Percentiles rank a stretch among this genome's conserved stretches.
Conservation (phyloP, 2,329 filamentous ascomycete genomes). For the Pseudogymnoascus sp. region DNA sequence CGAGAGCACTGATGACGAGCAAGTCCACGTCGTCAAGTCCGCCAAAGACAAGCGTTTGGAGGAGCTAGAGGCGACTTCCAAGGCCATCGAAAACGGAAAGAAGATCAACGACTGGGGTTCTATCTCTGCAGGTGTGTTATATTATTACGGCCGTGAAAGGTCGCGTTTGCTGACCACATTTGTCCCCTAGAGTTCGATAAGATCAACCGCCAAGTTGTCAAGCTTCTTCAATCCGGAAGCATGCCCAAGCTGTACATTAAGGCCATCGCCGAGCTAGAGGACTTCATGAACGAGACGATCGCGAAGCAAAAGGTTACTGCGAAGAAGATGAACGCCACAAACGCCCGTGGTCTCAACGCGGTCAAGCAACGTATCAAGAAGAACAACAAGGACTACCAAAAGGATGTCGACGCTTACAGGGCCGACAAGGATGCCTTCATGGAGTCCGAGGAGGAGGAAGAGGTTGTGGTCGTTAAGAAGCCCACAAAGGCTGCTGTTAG, state of each 20-base stretch:
- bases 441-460: constrained; percentile 74
- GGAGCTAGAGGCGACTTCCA: constrained; percentile 84
- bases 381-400: constrained; percentile 90
- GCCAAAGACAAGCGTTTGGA: constrained; percentile 96
- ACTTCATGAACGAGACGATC: constrained; percentile 86
- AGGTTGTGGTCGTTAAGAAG: constrained; percentile 44
- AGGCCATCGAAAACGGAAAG: constrained; percentile 88
- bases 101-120: constrained; percentile 98
- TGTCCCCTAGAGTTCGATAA: constrained; percentile 74
- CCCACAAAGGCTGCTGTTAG: constrained; percentile 46
- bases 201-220: constrained; percentile 77
- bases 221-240: constrained; percentile 69
- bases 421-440: constrained; percentile 81
- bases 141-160: neutral
- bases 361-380: constrained; percentile 99
- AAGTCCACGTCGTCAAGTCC: constrained; percentile 83
- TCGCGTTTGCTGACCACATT: neutral
- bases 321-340: constrained; percentile 98
- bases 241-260: constrained; percentile 89
- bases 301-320: constrained; percentile 91
- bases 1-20: constrained; percentile 77
- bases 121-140: constrained; percentile 69
- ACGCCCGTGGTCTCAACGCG: constrained; percentile 87
- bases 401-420: constrained; percentile 80
- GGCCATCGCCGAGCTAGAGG: constrained; percentile 86